Base-by-base conservation (phyloP, 345 rosid species). In the Hypericum perforatum region DNA sequence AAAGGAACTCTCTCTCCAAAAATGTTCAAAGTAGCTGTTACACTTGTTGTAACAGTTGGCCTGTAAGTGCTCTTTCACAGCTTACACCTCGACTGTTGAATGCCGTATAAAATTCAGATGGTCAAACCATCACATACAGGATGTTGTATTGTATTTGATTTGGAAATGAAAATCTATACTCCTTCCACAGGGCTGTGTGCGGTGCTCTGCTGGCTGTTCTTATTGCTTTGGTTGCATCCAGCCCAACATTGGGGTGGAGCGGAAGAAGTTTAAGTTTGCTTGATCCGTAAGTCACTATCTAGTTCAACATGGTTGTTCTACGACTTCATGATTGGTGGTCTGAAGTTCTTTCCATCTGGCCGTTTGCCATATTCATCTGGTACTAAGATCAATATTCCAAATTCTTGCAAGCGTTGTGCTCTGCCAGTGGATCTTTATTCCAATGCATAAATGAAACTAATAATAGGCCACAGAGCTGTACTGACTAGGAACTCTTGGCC, bases 211-310 rank as follows among this genome's bases (percentile, higher is more conserved):
- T 89, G 63, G 95, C 85, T 54, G 66, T 89, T 75, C 95, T 92
- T 45, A 60, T 86, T 64, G 97, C 99, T 49, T 11, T 94, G 80
- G 97, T 94, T 45, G 99, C 99, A 76, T 84, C 99, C 64, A 94
- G 99, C 65, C 99, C 99, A 67, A 94, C 99, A 37, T 77, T 54
- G 80, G 97, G 99, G 70, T 94, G 99, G 99, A 94, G 99, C 73
- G 99, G 99, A 54, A 70, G 97, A 64, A 94, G 99, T 76, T 76
- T 94, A 76, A 94, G 97, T 81, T 72, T 94, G 44, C 99, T 94
- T 73, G 97, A 94, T 69, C 97, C 97, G 97, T 94, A 72, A 78
- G 95, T 64, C 47, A 53, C 51, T 69, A 48, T 9, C 32, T 22
- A 22, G 32, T 36, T 43, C 11, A 39, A 53, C n/a, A 22, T 22